Percentiles rank a stretch among this genome's conserved stretches.
Evolutionary conservation across 148 eudicot species (phyloP).

Genomic region (Cornus kousa): DNA sequence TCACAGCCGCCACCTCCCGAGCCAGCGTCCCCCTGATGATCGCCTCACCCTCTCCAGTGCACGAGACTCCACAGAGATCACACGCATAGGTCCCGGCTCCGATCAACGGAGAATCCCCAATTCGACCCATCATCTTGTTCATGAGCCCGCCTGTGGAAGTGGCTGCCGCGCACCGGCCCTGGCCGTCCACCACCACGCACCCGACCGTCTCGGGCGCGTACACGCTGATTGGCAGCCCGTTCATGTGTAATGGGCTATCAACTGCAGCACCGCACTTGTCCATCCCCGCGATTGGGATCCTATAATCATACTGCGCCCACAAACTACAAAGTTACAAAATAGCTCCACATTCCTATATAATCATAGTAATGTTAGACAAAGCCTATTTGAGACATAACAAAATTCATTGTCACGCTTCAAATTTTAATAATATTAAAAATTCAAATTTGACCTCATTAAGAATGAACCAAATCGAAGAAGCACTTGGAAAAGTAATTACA

Average conservation of each 20-base stretch:
- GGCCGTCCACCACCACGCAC: conserved; percentile 71
- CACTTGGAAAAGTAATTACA: too few relatives aligned
- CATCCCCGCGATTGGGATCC: conserved; percentile 47
- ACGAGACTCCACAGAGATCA: conserved; percentile 70
- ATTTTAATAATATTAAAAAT: too few relatives aligned
- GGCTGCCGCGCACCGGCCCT: conserved; percentile 88
- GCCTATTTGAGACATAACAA: background rate
- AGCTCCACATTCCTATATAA: background rate
- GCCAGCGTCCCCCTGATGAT: conserved; percentile 80
- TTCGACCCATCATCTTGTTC: conserved; percentile 79
- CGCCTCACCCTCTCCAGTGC: conserved; percentile 95
- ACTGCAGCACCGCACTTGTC: conserved; percentile 48
- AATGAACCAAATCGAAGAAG: background rate
- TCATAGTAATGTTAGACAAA: too few relatives aligned
- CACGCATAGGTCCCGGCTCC: conserved; percentile 92
- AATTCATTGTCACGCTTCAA: background rate
- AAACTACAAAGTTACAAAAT: background rate
- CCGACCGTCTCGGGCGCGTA: conserved; percentile 94
- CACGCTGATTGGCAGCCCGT: conserved; percentile 68
- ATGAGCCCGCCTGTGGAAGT: conserved; percentile 89
- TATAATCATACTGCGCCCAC: conserved; percentile 61
- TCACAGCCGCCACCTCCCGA: conserved; percentile 84
- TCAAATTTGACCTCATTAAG: too few relatives aligned
- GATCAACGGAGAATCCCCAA: conserved; percentile 80
- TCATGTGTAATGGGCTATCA: conserved; percentile 56